phyloP scores from a whole-genome alignment of 495 filamentous ascomycete genomes.

The Melanomma pulvis-pyrius region DNA sequence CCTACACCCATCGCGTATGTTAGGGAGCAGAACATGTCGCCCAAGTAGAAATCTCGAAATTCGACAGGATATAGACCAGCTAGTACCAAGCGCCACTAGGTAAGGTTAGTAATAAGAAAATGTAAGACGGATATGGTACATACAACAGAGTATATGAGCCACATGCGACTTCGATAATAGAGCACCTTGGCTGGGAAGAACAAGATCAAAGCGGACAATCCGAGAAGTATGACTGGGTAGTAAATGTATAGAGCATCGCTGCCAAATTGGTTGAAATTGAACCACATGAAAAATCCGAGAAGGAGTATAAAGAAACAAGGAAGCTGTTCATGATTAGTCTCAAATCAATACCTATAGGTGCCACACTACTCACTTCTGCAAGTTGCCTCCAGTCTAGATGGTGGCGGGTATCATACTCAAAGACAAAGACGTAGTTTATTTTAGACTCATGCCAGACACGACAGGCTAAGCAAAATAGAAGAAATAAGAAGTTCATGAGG shows the following conservation, averaged over 20 bases:
- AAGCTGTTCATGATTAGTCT: constrained; percentile 51
- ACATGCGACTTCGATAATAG: constrained; percentile 75
- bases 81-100: constrained; percentile 77
- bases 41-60: constrained; percentile 95
- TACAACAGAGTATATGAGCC: constrained; percentile 84
- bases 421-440: constrained; percentile 95
- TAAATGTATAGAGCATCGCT: constrained; percentile 74
- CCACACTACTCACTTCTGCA: constrained; percentile 62
- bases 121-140: constrained; percentile 40
- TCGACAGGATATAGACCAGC: constrained; percentile 91
- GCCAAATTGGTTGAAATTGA: constrained; percentile 75
- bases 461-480: constrained; percentile 77
- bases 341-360: no score
- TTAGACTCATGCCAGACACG: constrained; percentile 77
- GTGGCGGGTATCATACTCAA: constrained; percentile 88
- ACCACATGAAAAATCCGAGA: constrained; percentile 78
- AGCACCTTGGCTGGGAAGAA: constrained; percentile 75
- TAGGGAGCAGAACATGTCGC: constrained; percentile 95
- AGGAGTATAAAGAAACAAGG: constrained; percentile 77
- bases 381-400: constrained; percentile 87
- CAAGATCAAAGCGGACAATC: constrained; percentile 63
- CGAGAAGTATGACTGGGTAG: constrained; percentile 83
- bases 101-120: neutral
- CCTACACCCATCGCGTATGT: constrained; percentile 87
- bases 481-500: constrained; percentile 70